Percentiles rank a stretch among this genome's conserved stretches.
These are phyloP conservation scores for Paxillus involutus DNA, from an alignment of 768 basidiomycete genomes.

Conservation along the genomic window DNA sequence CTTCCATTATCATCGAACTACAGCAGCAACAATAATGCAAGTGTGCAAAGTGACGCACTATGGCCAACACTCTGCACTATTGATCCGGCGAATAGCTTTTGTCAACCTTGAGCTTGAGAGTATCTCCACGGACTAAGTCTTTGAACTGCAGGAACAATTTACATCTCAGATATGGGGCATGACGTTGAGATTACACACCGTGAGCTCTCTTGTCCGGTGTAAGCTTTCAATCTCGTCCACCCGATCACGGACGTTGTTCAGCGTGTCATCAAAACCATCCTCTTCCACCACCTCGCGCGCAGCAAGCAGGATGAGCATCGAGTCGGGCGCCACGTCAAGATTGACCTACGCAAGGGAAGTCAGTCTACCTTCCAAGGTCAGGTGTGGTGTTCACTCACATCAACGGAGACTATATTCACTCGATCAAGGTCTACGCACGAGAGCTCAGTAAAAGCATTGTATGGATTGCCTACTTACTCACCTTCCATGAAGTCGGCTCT, in stretches of 20 bases:
- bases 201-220: conserved; percentile 75
- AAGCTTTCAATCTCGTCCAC: conserved; percentile 88
- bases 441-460: background rate
- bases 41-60: background rate
- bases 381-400: conserved; percentile 43
- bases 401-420: conserved; percentile 74
- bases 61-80: background rate
- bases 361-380: conserved; percentile 1
- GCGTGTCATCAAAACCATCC: conserved; percentile 77
- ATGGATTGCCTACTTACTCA: conserved; percentile 29
- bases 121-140: conserved; percentile 38
- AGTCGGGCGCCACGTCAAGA: conserved; percentile 80
- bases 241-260: conserved; percentile 70
- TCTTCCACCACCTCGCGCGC: conserved; percentile 69
- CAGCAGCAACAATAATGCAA: background rate
- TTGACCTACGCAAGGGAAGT: conserved; percentile 45
- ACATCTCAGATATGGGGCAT: background rate
- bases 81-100: conserved; percentile 36
- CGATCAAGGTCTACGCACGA: conserved; percentile 56
- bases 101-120: conserved; percentile 54
- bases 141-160: conserved; percentile 35
- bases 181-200: conserved; percentile 40
- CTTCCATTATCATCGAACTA: background rate
- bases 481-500: conserved; percentile 80
- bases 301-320: conserved; percentile 71